phyloP scores from a whole-genome alignment of 352 stramenopile genomes.

The Salisapilia sapeloensis region DNA sequence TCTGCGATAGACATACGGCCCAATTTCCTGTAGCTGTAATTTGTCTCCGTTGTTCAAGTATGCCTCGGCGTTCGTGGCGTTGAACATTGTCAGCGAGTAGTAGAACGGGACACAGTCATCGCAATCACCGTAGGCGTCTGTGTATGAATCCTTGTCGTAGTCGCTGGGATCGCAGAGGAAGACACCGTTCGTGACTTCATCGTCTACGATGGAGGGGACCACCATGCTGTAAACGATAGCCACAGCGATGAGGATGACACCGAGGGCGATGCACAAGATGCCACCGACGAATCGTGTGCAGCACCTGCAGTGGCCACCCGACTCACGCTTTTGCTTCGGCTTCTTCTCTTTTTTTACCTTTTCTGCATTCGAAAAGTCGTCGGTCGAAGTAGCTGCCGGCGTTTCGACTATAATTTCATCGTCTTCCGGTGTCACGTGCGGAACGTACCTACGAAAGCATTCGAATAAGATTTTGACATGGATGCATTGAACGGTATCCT shows the following conservation, averaged over 20 bases:
- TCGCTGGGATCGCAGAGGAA: conserved; percentile 18
- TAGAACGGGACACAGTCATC: conserved; percentile 66
- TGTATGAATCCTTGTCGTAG: conserved; percentile 19
- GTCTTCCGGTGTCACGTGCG: no score
- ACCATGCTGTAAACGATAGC: conserved; percentile 32
- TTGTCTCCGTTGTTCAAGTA: conserved; percentile 27
- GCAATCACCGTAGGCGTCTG: conserved; percentile 51
- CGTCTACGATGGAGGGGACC: conserved; percentile 30
- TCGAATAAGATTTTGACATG: no score
- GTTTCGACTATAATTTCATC: no score
- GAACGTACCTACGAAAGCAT: no score
- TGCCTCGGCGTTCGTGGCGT: conserved; percentile 55
- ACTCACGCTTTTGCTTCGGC: no score
- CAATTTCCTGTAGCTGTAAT: conserved; percentile 42
- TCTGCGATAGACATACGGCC: conserved; percentile 51
- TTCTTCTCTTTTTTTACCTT: no score
- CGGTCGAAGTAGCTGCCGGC: no score
- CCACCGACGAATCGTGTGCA: conserved; percentile 22
- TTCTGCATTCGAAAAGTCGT: no score
- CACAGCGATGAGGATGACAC: conserved; percentile 16
- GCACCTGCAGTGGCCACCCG: no score
- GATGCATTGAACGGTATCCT: no score
- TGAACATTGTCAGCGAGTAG: conserved; percentile 42
- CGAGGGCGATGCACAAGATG: conserved; percentile 16
- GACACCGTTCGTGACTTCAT: conserved; percentile 23